phyloP scores from a whole-genome alignment of 768 basidiomycete species.

The Collybiopsis luxurians region DNA sequence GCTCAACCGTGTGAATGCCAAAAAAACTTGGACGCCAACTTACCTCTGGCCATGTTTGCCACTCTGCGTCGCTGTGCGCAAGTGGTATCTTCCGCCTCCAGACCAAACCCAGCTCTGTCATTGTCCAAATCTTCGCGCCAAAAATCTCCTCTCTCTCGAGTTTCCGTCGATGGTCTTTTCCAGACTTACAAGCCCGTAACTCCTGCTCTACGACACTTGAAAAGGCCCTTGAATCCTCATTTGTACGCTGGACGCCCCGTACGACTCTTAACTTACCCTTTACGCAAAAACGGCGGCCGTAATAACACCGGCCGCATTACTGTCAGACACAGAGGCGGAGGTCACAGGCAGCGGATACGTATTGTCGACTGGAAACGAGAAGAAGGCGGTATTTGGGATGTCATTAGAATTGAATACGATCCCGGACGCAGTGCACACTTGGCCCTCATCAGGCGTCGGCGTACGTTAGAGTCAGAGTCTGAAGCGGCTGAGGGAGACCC shows the following conservation, averaged over 20 bases:
- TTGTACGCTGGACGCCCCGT: conserved; percentile 85
- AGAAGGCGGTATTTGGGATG: conserved; percentile 82
- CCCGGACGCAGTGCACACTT: conserved; percentile 94
- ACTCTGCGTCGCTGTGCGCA: conserved; percentile 4
- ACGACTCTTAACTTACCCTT: conserved; percentile 74
- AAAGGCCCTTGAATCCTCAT: conserved; percentile 78
- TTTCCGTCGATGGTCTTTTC: conserved; percentile 42
- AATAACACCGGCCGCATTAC: conserved; percentile 84
- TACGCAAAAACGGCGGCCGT: conserved; percentile 84
- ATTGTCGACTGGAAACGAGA: conserved; percentile 80
- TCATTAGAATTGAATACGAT: conserved; percentile 95
- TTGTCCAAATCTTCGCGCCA: background rate
- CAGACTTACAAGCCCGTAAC: conserved; percentile 91
- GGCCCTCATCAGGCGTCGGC: conserved; percentile 69
- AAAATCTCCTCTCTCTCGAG: background rate
- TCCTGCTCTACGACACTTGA: conserved; percentile 83
- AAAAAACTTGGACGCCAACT: too few relatives aligned
- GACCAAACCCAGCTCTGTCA: background rate
- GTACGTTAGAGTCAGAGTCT: conserved; percentile 43
- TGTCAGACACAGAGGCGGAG: conserved; percentile 87
- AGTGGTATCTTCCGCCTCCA: background rate
- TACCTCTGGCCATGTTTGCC: background rate
- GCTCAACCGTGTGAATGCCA: too few relatives aligned
- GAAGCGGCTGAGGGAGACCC: background rate
- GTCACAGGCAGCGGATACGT: conserved; percentile 84